These are phyloP conservation scores for Trichoderma sp. DNA, from an alignment of 2,329 filamentous ascomycete genomes.

Conservation along the genomic window DNA sequence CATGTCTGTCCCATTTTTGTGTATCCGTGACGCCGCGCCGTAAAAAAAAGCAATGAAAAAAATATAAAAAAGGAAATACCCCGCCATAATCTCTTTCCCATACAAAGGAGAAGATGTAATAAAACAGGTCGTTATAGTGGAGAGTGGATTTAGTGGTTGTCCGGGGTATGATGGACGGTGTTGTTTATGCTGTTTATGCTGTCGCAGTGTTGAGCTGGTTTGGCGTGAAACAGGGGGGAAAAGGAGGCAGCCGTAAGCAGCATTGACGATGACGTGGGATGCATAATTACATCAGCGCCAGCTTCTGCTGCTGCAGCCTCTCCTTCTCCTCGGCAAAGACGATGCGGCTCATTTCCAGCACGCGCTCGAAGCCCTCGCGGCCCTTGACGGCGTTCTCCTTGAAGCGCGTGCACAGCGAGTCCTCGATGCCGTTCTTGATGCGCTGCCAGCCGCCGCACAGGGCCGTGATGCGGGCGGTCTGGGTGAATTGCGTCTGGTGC, in stretches of 20 bases:
- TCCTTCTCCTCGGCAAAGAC: constrained; percentile 90
- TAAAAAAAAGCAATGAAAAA: not conserved
- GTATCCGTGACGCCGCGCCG: constrained; percentile 21
- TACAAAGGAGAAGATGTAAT: constrained; percentile 12
- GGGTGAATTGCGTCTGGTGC: constrained; percentile 76
- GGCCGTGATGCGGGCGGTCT: constrained; percentile 91
- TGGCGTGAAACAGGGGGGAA: not conserved
- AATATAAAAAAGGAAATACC: not conserved
- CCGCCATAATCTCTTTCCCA: constrained; percentile 20
- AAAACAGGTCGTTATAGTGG: constrained; percentile 22
- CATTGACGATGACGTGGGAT: not conserved
- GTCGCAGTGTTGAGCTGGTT: constrained; percentile 2
- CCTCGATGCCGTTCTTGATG: constrained; percentile 95
- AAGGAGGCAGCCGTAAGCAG: not conserved
- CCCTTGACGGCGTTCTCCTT: constrained; percentile 89
- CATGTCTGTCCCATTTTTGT: constrained; percentile 6
- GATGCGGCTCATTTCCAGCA: constrained; percentile 88
- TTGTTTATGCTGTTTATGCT: not conserved
- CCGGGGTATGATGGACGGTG: not conserved
- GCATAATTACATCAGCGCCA: constrained; percentile 24
- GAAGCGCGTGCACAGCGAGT: constrained; percentile 85
- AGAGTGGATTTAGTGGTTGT: constrained; percentile 9
- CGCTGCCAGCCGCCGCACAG: constrained; percentile 96
- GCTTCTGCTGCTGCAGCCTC: constrained; percentile 43
- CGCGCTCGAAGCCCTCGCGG: constrained; percentile 91